A percentile compares a stretch with the other conserved stretches of the same genome.
Conservation (phyloP, 768 basidiomycete species). For the Boletus vinaceobasis region DNA sequence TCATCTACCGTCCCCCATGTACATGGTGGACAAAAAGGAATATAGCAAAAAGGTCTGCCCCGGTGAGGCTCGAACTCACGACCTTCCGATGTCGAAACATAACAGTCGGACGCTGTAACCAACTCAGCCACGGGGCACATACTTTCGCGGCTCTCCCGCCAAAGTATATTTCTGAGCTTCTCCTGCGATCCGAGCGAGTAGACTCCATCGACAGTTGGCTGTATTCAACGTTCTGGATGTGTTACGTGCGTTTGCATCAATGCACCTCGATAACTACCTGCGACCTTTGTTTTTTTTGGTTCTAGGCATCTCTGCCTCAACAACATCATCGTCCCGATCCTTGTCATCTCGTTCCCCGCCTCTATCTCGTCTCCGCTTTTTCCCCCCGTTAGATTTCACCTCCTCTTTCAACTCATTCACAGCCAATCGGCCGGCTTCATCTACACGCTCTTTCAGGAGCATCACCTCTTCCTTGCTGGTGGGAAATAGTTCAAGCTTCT, state of each 20-base stretch:
- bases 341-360: constrained; percentile 62
- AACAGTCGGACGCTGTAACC: constrained; percentile 79
- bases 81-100: constrained; percentile 55
- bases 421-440: constrained; percentile 78
- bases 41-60: constrained; percentile 36
- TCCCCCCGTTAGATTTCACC: constrained; percentile 46
- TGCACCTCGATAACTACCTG: constrained; percentile 22
- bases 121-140: constrained; percentile 71
- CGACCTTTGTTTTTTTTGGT: constrained; percentile 54
- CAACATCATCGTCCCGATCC: constrained; percentile 90
- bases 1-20: background rate
- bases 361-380: constrained; percentile 48
- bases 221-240: background rate
- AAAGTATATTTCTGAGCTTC: no score
- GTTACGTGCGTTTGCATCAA: background rate
- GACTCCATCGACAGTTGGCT: background rate
- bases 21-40: background rate
- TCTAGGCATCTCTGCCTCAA: constrained; percentile 84
- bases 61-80: constrained; percentile 69
- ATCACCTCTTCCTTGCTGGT: constrained; percentile 87
- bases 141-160: background rate
- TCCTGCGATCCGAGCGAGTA: background rate
- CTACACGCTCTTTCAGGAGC: constrained; percentile 81
- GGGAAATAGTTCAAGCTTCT: constrained; percentile 88
- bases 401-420: constrained; percentile 81